These are phyloP conservation scores for Hypoxylon sp. DNA, from an alignment of 2,329 filamentous ascomycete species.

Conservation along the genomic window DNA sequence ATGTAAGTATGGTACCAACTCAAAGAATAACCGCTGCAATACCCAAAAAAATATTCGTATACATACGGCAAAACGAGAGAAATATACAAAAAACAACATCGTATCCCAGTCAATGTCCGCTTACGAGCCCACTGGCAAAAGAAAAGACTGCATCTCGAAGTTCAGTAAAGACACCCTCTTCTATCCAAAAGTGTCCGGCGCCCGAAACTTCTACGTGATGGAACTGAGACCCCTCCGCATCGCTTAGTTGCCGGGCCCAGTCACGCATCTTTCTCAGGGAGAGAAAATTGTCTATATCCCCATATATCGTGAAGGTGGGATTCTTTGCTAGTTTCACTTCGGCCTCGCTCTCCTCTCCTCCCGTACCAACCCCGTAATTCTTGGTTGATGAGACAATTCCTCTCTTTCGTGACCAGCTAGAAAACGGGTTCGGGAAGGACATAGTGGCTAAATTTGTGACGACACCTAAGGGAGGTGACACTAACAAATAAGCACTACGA, in stretches of 20 bases:
- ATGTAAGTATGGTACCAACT: no score
- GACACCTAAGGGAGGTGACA: constrained; percentile 72
- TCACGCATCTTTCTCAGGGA: constrained; percentile 68
- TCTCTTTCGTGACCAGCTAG: constrained; percentile 35
- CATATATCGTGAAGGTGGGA: constrained; percentile 75
- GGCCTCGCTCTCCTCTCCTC: constrained; percentile 40
- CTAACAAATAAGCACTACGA: constrained; percentile 65
- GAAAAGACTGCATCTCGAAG: constrained; percentile 43
- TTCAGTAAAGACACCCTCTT: constrained; percentile 56
- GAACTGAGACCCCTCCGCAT: constrained; percentile 56
- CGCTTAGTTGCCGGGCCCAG: constrained; percentile 69
- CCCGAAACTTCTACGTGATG: constrained; percentile 56
- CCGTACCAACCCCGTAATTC: constrained; percentile 5
- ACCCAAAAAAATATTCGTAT: no score
- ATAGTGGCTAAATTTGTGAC: constrained; percentile 70
- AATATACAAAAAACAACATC: no score
- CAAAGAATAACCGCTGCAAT: no score
- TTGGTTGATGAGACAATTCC: constrained; percentile 7
- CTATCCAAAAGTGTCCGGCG: constrained; percentile 71
- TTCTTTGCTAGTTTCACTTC: constrained; percentile 66
- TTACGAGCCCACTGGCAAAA: constrained; percentile 15
- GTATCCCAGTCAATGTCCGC: no score
- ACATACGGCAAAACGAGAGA: no score
- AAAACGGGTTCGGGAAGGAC: constrained; percentile 54
- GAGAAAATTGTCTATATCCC: constrained; percentile 78